These are phyloP conservation scores for Phytophthora constricta DNA, from an alignment of 352 stramenopile genomes.

Conservation along the genomic window DNA sequence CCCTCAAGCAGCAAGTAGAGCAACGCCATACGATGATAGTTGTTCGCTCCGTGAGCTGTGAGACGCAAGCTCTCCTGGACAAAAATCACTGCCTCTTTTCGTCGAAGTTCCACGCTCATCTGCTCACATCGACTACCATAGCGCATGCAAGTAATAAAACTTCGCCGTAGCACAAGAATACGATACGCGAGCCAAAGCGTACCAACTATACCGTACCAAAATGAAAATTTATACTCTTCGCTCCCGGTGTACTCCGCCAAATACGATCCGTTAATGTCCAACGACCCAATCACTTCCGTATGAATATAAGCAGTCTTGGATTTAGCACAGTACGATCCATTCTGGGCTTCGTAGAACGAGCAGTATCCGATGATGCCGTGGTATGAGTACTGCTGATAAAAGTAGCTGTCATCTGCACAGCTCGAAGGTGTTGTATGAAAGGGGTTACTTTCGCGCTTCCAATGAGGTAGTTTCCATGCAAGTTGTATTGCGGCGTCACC, in stretches of 20 bases:
- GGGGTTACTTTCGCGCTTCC: constrained; percentile 9
- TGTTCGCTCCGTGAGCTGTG: no score
- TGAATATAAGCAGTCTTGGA: constrained; percentile 2
- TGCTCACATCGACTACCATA: constrained; percentile 11
- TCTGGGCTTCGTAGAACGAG: constrained; percentile 13
- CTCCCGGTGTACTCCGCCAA: constrained; percentile 21
- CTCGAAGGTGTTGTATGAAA: background rate
- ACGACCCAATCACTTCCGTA: constrained; percentile 12
- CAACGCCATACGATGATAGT: no score
- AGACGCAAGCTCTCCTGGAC: no score
- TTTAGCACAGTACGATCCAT: constrained; percentile 11
- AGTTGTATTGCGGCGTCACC: constrained; percentile 27
- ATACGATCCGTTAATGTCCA: constrained; percentile 21
- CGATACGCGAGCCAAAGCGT: constrained; percentile 21
- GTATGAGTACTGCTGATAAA: constrained; percentile 16
- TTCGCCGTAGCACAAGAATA: constrained; percentile 16
- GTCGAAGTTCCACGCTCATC: background rate
- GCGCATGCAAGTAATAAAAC: background rate
- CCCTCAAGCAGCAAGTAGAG: no score
- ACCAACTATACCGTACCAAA: constrained; percentile 18
- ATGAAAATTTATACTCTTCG: constrained; percentile 6
- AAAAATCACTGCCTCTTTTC: no score
- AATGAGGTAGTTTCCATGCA: no score
- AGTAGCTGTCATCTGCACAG: constrained; percentile 13
- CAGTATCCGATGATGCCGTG: constrained; percentile 18